Evolutionary conservation across 768 basidiomycete species (phyloP).

Genomic region (Boletus speciosus): DNA sequence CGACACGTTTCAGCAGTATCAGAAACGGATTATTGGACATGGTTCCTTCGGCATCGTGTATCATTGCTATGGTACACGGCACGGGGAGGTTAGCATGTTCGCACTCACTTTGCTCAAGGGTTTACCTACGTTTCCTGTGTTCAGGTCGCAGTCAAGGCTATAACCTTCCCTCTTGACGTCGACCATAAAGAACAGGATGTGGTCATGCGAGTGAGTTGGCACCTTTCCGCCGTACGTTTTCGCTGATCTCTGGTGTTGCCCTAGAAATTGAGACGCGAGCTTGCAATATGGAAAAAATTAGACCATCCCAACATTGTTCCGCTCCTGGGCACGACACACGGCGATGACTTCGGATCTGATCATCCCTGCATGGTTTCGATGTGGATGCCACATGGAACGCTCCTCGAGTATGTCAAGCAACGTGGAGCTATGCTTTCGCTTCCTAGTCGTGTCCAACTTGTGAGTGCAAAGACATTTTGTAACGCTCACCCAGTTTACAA

Average conservation of each 20-base stretch:
- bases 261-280: constrained; percentile 5
- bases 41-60: constrained; percentile 1
- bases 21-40: neutral
- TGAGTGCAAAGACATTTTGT: neutral
- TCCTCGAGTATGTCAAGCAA: neutral
- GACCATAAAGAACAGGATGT: neutral
- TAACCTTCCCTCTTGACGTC: neutral
- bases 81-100: neutral
- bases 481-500: neutral
- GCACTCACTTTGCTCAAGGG: too few species aligned
- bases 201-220: neutral
- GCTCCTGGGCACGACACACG: neutral
- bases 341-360: neutral
- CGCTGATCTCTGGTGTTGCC: neutral
- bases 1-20: neutral
- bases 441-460: too few species aligned
- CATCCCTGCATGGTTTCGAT: constrained; percentile 6
- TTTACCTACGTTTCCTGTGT: neutral
- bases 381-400: constrained; percentile 8
- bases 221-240: neutral
- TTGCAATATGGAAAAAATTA: constrained; percentile 5
- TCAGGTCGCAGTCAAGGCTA: constrained; percentile 8
- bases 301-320: constrained; percentile 11
- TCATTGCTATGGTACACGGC: neutral
- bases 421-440: neutral